Evolutionary conservation across 2,329 filamentous ascomycete genomes (phyloP).

Genomic region (Beauveria bassiana): DNA sequence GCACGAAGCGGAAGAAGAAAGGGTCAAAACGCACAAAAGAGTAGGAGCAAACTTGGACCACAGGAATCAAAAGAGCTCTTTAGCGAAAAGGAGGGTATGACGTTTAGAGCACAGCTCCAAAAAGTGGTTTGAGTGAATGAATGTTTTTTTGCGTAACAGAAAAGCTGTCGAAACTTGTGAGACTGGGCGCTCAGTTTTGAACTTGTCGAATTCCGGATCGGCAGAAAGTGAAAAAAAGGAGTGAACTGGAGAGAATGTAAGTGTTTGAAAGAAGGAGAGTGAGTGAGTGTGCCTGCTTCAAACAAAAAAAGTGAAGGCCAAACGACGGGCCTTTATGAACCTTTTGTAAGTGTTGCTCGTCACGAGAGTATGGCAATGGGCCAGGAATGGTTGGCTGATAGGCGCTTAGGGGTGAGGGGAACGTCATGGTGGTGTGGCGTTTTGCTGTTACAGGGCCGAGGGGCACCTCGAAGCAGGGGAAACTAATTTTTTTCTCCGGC

Average conservation of each 20-base stretch:
- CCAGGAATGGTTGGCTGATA: neutral
- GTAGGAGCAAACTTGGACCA: neutral
- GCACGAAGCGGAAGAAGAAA: neutral
- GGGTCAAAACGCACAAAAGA: neutral
- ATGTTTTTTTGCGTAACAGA: neutral
- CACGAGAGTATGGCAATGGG: neutral
- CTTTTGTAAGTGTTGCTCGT: conserved; percentile 5
- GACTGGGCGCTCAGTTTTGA: neutral
- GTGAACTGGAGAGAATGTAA: neutral
- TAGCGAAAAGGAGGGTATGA: neutral
- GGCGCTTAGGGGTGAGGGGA: neutral
- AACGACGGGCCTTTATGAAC: neutral
- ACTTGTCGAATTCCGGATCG: neutral
- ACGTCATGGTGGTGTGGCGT: neutral
- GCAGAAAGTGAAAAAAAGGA: neutral
- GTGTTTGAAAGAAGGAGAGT: neutral
- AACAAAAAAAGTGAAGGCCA: neutral
- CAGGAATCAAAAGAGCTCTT: neutral
- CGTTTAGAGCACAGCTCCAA: neutral
- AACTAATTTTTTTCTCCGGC: neutral
- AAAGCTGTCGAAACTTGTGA: neutral
- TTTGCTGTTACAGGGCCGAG: conserved; percentile 1
- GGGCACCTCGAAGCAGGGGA: neutral
- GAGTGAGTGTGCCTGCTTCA: neutral
- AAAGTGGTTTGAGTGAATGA: neutral